Evolutionary conservation across 352 stramenopile species (phyloP).

Genomic region (Globisporangium alternatum): DNA sequence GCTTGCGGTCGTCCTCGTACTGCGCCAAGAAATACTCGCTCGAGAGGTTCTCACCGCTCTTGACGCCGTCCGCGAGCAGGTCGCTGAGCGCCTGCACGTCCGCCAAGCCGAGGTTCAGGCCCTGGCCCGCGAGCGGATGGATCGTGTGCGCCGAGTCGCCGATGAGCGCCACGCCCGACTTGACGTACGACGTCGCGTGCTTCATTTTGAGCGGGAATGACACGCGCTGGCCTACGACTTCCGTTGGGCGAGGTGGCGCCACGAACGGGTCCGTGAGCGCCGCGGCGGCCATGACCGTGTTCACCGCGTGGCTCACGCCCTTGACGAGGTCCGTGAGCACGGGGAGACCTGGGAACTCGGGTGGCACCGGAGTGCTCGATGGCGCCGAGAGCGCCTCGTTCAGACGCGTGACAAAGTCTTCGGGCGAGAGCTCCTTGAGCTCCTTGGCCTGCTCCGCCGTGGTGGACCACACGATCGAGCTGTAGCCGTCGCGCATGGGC

Average conservation of each 20-base stretch:
- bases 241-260: conserved; percentile 57
- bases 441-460: conserved; percentile 76
- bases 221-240: conserved; percentile 71
- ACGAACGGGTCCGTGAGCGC: conserved; percentile 78
- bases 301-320: conserved; percentile 67
- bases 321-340: conserved; percentile 77
- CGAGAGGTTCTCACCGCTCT: conserved; percentile 74
- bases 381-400: conserved; percentile 75
- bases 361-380: conserved; percentile 40
- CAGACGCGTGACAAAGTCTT: conserved; percentile 79
- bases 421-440: conserved; percentile 60
- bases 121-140: conserved; percentile 95
- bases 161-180: conserved; percentile 86
- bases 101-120: conserved; percentile 93
- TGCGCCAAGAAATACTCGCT: conserved; percentile 72
- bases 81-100: conserved; percentile 85
- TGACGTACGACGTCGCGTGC: conserved; percentile 86
- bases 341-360: conserved; percentile 74
- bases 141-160: conserved; percentile 96
- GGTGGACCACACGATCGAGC: conserved; percentile 90
- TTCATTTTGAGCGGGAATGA: conserved; percentile 90
- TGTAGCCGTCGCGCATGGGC: conserved; percentile 88
- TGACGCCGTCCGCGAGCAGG: conserved; percentile 73
- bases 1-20: conserved; percentile 88
- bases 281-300: conserved; percentile 72